phyloP scores from a whole-genome alignment of 2,329 filamentous ascomycete species.

The Blastomyces parvus region DNA sequence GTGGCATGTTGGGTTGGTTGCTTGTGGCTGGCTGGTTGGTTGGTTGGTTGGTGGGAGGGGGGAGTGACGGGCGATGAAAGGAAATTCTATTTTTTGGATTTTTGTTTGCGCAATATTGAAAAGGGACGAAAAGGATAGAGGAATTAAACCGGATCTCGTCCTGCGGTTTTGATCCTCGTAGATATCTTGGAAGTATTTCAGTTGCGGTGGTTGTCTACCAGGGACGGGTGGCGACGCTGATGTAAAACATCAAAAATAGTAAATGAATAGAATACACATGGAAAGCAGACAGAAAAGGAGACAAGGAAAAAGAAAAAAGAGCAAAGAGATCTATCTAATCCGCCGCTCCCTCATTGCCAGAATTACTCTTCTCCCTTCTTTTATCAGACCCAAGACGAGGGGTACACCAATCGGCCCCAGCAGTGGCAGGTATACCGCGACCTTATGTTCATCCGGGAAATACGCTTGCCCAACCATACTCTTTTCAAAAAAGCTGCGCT shows the following conservation, averaged over 20 bases:
- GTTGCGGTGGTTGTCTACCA: not conserved
- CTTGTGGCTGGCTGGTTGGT: not conserved
- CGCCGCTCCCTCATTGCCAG: conserved; percentile 24
- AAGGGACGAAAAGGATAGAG: not conserved
- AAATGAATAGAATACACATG: not conserved
- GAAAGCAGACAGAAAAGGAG: not conserved
- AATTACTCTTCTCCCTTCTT: conserved; percentile 59
- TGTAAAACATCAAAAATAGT: not conserved
- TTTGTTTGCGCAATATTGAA: not conserved
- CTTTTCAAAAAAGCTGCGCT: conserved; percentile 95
- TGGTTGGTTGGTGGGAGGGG: not conserved
- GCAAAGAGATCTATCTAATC: not conserved
- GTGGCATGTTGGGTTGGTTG: not conserved
- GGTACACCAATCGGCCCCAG: conserved; percentile 87
- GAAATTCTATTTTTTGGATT: not conserved
- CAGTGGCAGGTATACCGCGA: conserved; percentile 88
- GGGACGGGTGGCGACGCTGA: not conserved
- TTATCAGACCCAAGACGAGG: conserved; percentile 70
- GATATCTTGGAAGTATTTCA: not conserved
- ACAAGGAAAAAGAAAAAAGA: not conserved
- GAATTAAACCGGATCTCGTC: not conserved
- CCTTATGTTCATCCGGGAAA: conserved; percentile 96
- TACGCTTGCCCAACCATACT: conserved; percentile 98
- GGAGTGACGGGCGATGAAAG: not conserved
- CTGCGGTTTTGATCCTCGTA: not conserved